phyloP scores from a whole-genome alignment of 179 eudicot genomes.

The Patellifolia procumbens region DNA sequence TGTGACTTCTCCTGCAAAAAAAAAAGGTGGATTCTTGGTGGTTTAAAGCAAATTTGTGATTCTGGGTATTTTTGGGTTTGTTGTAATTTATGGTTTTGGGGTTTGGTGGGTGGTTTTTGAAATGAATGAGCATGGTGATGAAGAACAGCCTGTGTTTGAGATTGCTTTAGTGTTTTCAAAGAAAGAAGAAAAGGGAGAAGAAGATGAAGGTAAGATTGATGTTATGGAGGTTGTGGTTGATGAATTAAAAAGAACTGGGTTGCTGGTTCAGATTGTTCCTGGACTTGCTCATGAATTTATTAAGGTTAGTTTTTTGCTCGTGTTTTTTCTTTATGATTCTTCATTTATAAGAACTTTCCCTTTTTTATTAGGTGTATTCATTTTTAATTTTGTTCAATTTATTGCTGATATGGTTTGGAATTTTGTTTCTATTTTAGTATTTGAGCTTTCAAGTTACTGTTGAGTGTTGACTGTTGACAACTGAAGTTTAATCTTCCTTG shows the following conservation, averaged over 20 bases:
- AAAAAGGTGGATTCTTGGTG: neutral
- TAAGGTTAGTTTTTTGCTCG: constrained; percentile 50
- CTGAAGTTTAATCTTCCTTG: neutral
- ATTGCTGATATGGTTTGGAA: neutral
- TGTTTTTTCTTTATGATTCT: neutral
- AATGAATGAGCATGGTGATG: constrained; percentile 51
- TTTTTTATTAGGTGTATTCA: neutral
- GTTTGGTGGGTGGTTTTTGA: constrained; percentile 10
- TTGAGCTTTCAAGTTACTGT: neutral
- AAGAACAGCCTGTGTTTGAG: constrained; percentile 54
- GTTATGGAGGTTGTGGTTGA: constrained; percentile 62
- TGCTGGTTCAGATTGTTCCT: constrained; percentile 60
- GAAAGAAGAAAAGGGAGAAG: constrained; percentile 30
- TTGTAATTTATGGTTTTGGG: neutral
- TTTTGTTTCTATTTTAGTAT: neutral
- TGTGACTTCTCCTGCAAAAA: neutral
- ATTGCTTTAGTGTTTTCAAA: constrained; percentile 73
- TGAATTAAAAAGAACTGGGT: constrained; percentile 58
- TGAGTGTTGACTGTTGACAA: too few relatives aligned
- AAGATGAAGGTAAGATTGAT: constrained; percentile 36
- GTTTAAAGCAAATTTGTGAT: neutral
- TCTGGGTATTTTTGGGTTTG: constrained; percentile 11
- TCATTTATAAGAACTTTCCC: neutral
- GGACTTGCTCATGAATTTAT: constrained; percentile 80
- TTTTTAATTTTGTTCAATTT: neutral